Evolutionary conservation across 2,329 filamentous ascomycete species (phyloP).

Genomic region (Microcyclosporella mali): DNA sequence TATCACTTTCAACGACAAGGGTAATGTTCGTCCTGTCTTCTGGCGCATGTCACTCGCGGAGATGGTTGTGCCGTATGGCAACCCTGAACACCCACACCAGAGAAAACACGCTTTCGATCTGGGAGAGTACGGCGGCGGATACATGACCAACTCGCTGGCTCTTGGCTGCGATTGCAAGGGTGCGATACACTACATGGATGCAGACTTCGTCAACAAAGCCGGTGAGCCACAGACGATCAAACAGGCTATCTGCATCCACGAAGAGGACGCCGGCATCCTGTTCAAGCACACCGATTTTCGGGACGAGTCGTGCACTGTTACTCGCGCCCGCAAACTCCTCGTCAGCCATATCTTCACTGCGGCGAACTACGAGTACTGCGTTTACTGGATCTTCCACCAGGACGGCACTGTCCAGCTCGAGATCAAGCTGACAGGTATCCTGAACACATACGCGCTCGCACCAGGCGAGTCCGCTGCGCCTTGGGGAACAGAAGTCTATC

Average conservation of each 20-base stretch:
- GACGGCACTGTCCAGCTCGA: conserved; percentile 89
- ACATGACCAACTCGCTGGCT: conserved; percentile 73
- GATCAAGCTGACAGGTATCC: conserved; percentile 80
- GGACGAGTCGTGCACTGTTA: conserved; percentile 80
- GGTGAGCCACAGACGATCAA: conserved; percentile 77
- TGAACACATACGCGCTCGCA: conserved; percentile 83
- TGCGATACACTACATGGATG: conserved; percentile 85
- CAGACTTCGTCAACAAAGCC: conserved; percentile 67
- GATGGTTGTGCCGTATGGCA: conserved; percentile 89
- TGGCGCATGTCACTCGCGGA: conserved; percentile 84
- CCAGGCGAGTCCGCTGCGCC: conserved; percentile 74
- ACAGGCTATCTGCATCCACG: conserved; percentile 92
- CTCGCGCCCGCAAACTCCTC: conserved; percentile 76
- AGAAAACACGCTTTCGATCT: conserved; percentile 77
- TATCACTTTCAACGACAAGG: conserved; percentile 81
- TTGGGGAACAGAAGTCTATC: conserved; percentile 89
- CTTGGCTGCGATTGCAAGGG: conserved; percentile 84
- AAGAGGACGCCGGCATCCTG: conserved; percentile 84
- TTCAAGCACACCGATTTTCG: conserved; percentile 89
- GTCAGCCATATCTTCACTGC: conserved; percentile 91
- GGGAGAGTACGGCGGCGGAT: conserved; percentile 74
- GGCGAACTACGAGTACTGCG: conserved; percentile 90
- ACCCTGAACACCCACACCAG: conserved; percentile 73
- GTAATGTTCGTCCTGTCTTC: conserved; percentile 69
- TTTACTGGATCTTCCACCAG: conserved; percentile 84